Evolutionary conservation across 345 rosid species (phyloP).

Genomic region (Hibiscus tridactylites): DNA sequence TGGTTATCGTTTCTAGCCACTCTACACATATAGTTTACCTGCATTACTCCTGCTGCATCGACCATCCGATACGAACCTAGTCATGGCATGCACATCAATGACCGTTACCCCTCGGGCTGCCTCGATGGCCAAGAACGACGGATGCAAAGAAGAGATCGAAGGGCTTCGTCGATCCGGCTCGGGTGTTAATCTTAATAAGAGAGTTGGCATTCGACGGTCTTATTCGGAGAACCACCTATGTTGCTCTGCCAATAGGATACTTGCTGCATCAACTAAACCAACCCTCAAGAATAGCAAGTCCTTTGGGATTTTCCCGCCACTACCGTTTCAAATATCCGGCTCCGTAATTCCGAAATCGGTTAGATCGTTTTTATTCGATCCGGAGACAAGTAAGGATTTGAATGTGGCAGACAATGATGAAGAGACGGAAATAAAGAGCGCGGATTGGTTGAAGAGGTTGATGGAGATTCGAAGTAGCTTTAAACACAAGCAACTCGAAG

Average conservation of each 20-base stretch:
- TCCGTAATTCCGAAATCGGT: constrained; percentile 50
- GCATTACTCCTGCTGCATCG: neutral
- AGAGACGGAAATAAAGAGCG: constrained; percentile 33
- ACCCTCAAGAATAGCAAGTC: constrained; percentile 52
- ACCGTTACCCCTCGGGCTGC: constrained; percentile 18
- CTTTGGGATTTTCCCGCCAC: constrained; percentile 40
- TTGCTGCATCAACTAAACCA: constrained; percentile 40
- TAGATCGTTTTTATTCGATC: constrained; percentile 50
- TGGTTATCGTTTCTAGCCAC: neutral
- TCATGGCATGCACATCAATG: constrained; percentile 50
- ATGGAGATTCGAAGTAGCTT: constrained; percentile 54
- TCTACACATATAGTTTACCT: neutral
- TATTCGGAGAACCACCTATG: constrained; percentile 61
- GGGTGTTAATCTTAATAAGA: constrained; percentile 35
- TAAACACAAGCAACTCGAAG: constrained; percentile 32
- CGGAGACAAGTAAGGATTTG: constrained; percentile 33
- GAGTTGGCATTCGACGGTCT: constrained; percentile 42
- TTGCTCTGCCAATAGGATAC: constrained; percentile 24
- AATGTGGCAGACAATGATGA: constrained; percentile 19
- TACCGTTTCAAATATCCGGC: constrained; percentile 51
- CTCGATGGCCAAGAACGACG: constrained; percentile 16
- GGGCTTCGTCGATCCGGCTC: constrained; percentile 58
- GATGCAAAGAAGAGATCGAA: constrained; percentile 37
- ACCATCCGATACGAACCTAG: neutral
- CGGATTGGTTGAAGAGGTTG: constrained; percentile 72